Conservation (phyloP, 2,329 filamentous ascomycete genomes). For the Tympanopsis confertula region DNA sequence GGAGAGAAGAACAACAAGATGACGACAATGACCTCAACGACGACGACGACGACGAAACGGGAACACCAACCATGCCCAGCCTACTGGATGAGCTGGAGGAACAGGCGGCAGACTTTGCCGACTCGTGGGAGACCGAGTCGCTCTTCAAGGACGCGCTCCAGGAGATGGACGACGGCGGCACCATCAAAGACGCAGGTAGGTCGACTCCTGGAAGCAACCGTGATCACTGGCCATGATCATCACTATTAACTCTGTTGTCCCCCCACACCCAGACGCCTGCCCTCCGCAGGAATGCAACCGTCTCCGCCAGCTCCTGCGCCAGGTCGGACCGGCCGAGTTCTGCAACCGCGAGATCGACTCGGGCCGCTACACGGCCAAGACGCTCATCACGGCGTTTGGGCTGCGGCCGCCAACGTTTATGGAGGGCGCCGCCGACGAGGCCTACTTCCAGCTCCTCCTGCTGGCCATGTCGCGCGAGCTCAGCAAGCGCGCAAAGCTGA, state of each 20-base stretch:
- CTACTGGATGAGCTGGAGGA: conserved; percentile 32
- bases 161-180: conserved; percentile 38
- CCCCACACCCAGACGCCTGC: conserved; percentile 35
- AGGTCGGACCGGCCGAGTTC: conserved; percentile 69
- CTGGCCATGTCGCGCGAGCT: conserved; percentile 72
- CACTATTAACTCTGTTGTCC: not conserved
- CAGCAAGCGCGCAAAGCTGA: conserved; percentile 68
- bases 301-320: conserved; percentile 61
- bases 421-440: conserved; percentile 59
- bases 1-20: conserved; percentile 1
- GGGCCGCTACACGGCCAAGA: conserved; percentile 64
- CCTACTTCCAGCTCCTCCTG: conserved; percentile 64
- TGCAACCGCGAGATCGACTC: conserved; percentile 59
- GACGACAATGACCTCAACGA: conserved; percentile 10
- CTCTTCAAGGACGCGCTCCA: conserved; percentile 52
- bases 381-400: conserved; percentile 76
- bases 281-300: conserved; percentile 56
- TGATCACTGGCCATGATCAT: not conserved
- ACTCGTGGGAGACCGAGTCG: conserved; percentile 53
- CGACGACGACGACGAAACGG: conserved; percentile 8
- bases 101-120: conserved; percentile 35
- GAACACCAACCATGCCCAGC: conserved; percentile 5
- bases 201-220: conserved; percentile 4
- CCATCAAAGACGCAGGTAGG: conserved; percentile 31
- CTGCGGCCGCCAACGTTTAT: conserved; percentile 65